A percentile compares a stretch with the other conserved stretches of the same genome.
phyloP scores from a whole-genome alignment of 441 rosid genomes.

The Cnidoscolus chayamansa region DNA sequence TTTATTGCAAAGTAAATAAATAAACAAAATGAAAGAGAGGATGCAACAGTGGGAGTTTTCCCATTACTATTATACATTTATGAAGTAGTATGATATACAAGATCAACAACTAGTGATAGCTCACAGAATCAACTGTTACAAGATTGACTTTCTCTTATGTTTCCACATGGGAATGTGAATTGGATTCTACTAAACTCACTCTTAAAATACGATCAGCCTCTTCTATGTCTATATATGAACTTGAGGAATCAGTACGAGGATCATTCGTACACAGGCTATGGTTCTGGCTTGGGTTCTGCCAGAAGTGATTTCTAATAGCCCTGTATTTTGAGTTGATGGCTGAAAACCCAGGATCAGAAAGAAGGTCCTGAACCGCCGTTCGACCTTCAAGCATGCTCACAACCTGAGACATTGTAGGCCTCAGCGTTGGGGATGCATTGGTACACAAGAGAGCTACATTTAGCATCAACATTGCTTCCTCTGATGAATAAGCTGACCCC shows the following conservation, averaged over 20 bases:
- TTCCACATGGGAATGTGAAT: conserved; percentile 13
- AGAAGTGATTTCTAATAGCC: conserved; percentile 75
- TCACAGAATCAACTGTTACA: conserved; percentile 28
- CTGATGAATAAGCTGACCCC: conserved; percentile 49
- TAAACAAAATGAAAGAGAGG: not conserved
- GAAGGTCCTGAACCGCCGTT: conserved; percentile 69
- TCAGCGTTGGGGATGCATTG: conserved; percentile 73
- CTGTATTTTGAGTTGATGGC: conserved; percentile 53
- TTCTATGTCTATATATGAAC: conserved; percentile 35
- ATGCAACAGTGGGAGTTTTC: conserved; percentile 8
- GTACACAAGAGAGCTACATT: conserved; percentile 78
- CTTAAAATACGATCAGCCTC: conserved; percentile 38
- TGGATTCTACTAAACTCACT: conserved; percentile 22
- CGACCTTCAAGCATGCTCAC: conserved; percentile 81
- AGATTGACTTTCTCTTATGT: conserved; percentile 37
- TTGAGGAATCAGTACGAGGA: conserved; percentile 36
- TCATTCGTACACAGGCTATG: conserved; percentile 43
- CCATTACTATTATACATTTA: not conserved
- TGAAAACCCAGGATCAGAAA: conserved; percentile 71
- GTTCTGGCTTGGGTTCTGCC: conserved; percentile 65
- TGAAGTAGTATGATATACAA: not conserved
- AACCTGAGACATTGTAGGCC: conserved; percentile 85
- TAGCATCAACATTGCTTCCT: conserved; percentile 71
- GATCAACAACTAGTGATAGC: not conserved
- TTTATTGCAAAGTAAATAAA: no score